Percentiles rank a stretch among this genome's conserved stretches.
Evolutionary conservation across 805 yeast species (phyloP).

Genomic region (baker's yeast (Saccharomyces cerevisiae)): DNA sequence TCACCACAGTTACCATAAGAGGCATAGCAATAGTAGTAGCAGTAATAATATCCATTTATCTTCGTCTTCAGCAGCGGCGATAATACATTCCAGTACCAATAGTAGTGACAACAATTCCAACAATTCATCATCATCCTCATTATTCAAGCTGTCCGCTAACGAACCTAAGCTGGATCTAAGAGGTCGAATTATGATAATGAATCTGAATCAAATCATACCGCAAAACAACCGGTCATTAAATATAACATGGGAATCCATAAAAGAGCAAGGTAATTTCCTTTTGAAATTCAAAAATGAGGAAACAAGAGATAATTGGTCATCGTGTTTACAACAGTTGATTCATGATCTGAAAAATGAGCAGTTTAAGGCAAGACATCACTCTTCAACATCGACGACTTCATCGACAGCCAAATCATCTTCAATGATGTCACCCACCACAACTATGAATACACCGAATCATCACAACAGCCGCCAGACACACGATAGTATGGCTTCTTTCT

Average conservation of each 20-base stretch:
- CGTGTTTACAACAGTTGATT: conserved; percentile 41
- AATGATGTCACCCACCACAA: conserved; percentile 5
- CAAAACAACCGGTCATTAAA: conserved; percentile 49
- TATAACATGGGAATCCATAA: conserved; percentile 75
- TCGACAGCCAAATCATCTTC: conserved; percentile 12
- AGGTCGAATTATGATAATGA: conserved; percentile 75
- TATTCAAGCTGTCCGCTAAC: conserved; percentile 9
- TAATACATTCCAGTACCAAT: background rate
- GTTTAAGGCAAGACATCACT: background rate
- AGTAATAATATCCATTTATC: conserved; percentile 5
- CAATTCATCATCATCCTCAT: conserved; percentile 7
- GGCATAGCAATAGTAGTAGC: conserved; percentile 1
- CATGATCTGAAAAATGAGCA: conserved; percentile 26
- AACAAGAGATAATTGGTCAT: conserved; percentile 72
- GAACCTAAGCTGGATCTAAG: conserved; percentile 50
- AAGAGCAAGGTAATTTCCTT: conserved; percentile 79
- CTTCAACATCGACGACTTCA: conserved; percentile 4
- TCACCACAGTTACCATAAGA: conserved; percentile 4
- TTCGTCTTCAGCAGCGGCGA: background rate
- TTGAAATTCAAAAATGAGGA: conserved; percentile 81
- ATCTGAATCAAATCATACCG: conserved; percentile 42
- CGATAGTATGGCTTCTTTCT: conserved; percentile 23
- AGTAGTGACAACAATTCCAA: conserved; percentile 4
- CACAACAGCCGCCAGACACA: conserved; percentile 9
- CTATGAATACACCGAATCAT: background rate